Conservation (phyloP, 2,329 filamentous ascomycete species). For the Colletotrichum sp. region DNA sequence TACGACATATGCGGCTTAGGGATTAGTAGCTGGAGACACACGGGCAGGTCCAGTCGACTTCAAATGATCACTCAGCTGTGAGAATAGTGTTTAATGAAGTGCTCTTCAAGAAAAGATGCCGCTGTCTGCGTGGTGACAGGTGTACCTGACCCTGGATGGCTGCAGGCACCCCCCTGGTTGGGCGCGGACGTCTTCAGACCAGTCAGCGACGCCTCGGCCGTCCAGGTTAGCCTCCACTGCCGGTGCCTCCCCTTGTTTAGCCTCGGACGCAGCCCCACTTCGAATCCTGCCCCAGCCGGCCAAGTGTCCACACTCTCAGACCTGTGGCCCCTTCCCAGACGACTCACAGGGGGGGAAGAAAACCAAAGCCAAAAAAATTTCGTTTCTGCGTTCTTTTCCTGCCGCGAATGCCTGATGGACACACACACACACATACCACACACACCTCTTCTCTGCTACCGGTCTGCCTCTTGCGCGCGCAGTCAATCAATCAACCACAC, state of each 20-base stretch:
- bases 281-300: neutral
- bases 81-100: neutral
- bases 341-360: neutral
- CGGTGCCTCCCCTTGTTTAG: neutral
- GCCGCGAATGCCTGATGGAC: constrained; percentile 1
- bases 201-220: neutral
- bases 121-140: neutral
- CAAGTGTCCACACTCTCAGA: neutral
- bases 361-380: constrained; percentile 1
- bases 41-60: neutral
- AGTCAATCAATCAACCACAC: neutral
- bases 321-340: constrained; percentile 1
- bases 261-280: neutral
- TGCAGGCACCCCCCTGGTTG: constrained; percentile 10
- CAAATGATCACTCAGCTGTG: neutral
- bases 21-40: neutral
- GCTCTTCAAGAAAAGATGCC: neutral
- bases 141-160: neutral
- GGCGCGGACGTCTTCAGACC: neutral
- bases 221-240: neutral
- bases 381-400: constrained; percentile 7
- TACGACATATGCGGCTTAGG: constrained; percentile 29
- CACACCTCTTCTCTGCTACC: neutral
- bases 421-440: neutral
- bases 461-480: neutral